phyloP scores from a whole-genome alignment of 2,329 filamentous ascomycete species.

The Colletotrichum godetiae region DNA sequence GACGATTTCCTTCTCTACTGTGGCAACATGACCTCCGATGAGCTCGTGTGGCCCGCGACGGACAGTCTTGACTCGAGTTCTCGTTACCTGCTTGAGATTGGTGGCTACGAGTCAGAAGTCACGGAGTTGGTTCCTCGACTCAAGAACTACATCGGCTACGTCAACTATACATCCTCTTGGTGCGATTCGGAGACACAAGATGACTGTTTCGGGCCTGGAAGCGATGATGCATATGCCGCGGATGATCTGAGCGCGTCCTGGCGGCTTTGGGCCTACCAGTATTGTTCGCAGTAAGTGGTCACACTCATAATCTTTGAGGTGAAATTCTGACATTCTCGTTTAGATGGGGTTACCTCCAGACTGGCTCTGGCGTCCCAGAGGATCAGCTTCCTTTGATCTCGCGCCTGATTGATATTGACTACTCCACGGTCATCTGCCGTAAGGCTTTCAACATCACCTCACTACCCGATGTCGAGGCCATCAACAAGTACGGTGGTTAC shows the following conservation, averaged over 20 bases:
- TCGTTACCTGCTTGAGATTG: conserved; percentile 52
- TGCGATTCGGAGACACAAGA: background rate
- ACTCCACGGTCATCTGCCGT: conserved; percentile 70
- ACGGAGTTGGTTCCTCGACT: conserved; percentile 54
- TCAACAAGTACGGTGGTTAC: conserved; percentile 84
- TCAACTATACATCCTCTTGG: conserved; percentile 42
- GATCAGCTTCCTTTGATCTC: conserved; percentile 77
- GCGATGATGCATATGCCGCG: conserved; percentile 27
- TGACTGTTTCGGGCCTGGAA: conserved; percentile 24
- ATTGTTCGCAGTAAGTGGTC: conserved; percentile 61
- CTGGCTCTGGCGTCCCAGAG: conserved; percentile 75
- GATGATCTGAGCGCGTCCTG: conserved; percentile 19
- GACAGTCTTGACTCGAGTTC: conserved; percentile 49
- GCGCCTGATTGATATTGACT: conserved; percentile 74
- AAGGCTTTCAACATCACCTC: conserved; percentile 76
- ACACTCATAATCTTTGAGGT: background rate
- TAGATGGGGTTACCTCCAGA: conserved; percentile 83
- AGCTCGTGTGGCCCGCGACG: conserved; percentile 54
- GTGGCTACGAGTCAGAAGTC: conserved; percentile 43
- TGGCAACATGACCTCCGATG: conserved; percentile 54
- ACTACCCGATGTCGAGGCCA: conserved; percentile 69
- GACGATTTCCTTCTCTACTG: conserved; percentile 60
- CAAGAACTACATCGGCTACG: conserved; percentile 65
- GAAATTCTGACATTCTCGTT: conserved; percentile 1
- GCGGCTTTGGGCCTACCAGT: conserved; percentile 64